Evolutionary conservation across 2,329 filamentous ascomycete genomes (phyloP), one percentile per base, ranked within the genome.

Genomic region (Stagonosporopsis tanaceti): DNA sequence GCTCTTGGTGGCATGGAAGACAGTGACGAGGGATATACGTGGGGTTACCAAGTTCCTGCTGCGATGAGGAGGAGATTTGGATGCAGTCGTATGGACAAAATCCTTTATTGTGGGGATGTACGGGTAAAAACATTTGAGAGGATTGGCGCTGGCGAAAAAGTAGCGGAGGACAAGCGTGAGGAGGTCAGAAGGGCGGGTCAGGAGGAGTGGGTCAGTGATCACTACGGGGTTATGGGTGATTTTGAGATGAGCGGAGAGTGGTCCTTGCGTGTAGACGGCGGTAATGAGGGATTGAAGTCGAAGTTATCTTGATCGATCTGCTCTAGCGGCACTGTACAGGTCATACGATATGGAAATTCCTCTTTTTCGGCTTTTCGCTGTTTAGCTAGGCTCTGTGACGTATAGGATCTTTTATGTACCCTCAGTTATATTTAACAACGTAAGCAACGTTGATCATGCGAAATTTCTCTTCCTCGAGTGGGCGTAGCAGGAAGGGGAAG

Each of bases 51-150:
- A 73, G 79, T 78, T 2, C 65, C 77, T 2, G 73, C 75, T 2
- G 67, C 59, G 44, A 61, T 79, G 50, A 74, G 79, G 24, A 17
- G 34, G 24, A 72, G 65, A 53, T 85, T 82, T 68, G 83, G 83
- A 0, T 80, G 78, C 51, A 79, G 75, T 32, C 74, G 85, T 6
- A 84, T 86, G 82, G 85, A 86, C 53, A 86, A 82, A 70, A 75
- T 86, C 9, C 73, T 81, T 27, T 82, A 78, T 62, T 78, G 77
- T 39, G 83, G 83, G 2, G 55, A 40, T 14, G 35, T 77, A 0
- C 32, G 52, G 27, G 60, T 75, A 22, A 52, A 59, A 17, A 65
- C 47, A n/a, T 80, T 85, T 52, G 77, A 80, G 58, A 76, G 76
- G 42, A 82, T 85, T 48, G 84, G 84, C 0, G 64, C 68, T 39